Conservation (phyloP, 805 yeast species). For the Zygotorulaspora florentina region DNA sequence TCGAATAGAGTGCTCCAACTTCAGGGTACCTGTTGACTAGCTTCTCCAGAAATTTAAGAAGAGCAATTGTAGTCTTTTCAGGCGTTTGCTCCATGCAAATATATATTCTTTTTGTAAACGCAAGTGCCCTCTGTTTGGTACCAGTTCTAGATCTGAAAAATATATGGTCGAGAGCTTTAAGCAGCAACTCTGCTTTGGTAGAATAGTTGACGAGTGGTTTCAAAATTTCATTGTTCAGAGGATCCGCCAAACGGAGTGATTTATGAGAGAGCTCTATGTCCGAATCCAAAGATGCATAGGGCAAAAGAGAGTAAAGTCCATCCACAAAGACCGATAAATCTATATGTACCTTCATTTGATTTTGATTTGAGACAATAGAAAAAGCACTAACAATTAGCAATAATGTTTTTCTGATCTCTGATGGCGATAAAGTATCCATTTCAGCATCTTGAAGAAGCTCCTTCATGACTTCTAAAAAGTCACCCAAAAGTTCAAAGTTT, state of each 20-base stretch:
- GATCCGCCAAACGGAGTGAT: slow-evolving; percentile 76
- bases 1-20: slow-evolving; percentile 69
- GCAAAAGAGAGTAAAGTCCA: slow-evolving; percentile 64
- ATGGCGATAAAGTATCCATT: slow-evolving; percentile 43
- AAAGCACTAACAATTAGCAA: slow-evolving; percentile 88
- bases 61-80: slow-evolving; percentile 78
- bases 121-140: slow-evolving; percentile 60
- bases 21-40: slow-evolving; percentile 67
- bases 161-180: slow-evolving; percentile 72
- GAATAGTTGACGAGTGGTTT: slow-evolving; percentile 80
- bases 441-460: slow-evolving; percentile 63
- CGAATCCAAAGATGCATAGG: slow-evolving; percentile 67
- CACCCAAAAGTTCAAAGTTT: slow-evolving; percentile 88
- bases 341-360: slow-evolving; percentile 64
- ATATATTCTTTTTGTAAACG: slow-evolving; percentile 79
- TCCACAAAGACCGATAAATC: slow-evolving; percentile 80
- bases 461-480: slow-evolving; percentile 80
- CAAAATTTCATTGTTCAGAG: slow-evolving; percentile 45
- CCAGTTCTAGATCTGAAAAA: slow-evolving; percentile 75
- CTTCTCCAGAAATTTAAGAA: slow-evolving; percentile 73
- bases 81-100: slow-evolving; percentile 69
- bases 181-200: slow-evolving; percentile 79
- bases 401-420: slow-evolving; percentile 65
- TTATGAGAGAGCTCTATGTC: slow-evolving; percentile 85
- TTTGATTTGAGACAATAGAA: slow-evolving; percentile 73